phyloP scores from a whole-genome alignment of 2,329 filamentous ascomycete genomes.

The Pseudocercospora musae region DNA sequence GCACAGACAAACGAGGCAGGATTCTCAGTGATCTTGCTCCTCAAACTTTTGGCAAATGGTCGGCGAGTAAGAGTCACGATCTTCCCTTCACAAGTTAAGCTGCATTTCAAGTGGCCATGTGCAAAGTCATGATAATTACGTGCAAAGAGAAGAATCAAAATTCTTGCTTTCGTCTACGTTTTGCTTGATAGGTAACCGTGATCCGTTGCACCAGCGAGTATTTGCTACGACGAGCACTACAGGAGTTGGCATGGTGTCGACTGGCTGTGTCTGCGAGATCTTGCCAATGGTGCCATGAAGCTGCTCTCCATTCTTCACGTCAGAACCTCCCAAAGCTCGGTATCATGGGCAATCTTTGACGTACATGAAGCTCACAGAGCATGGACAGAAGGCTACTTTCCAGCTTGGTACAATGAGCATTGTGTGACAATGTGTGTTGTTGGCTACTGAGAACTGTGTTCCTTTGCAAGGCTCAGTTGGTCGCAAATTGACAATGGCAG shows the following conservation, averaged over 20 bases:
- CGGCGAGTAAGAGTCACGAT: not conserved
- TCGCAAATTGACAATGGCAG: too few relatives aligned
- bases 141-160: too few relatives aligned
- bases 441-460: too few relatives aligned
- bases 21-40: not conserved
- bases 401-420: slow-evolving; percentile 1
- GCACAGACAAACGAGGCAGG: not conserved
- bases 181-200: too few relatives aligned
- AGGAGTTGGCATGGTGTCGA: not conserved
- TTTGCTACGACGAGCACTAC: not conserved
- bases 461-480: too few relatives aligned
- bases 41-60: not conserved
- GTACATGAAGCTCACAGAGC: not conserved
- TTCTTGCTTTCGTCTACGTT: too few relatives aligned
- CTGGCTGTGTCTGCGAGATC: not conserved
- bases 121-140: too few relatives aligned
- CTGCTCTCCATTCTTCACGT: not conserved
- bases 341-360: not conserved
- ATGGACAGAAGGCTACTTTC: not conserved
- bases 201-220: too few relatives aligned
- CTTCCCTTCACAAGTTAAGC: too few relatives aligned
- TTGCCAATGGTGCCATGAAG: not conserved
- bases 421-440: not conserved
- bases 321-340: not conserved
- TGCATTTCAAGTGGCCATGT: too few relatives aligned